Evolutionary conservation across 1,139 yeast species (phyloP).

Genomic region (Eremothecium sinecaudum): DNA sequence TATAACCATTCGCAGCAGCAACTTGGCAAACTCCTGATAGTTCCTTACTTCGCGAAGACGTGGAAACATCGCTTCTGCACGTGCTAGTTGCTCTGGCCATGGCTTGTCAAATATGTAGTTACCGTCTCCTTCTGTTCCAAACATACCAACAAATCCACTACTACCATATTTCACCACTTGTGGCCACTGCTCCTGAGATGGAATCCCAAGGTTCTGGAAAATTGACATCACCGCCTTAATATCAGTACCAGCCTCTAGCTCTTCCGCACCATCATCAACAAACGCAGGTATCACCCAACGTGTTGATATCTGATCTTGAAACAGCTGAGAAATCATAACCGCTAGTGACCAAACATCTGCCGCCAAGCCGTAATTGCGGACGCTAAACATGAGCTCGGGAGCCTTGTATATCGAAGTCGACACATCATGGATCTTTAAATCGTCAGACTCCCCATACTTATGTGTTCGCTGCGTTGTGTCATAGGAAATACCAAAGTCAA

Average conservation of each 20-base stretch:
- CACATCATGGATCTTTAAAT: constrained; percentile 55
- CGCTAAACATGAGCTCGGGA: constrained; percentile 72
- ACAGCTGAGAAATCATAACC: constrained; percentile 52
- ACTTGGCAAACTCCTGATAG: constrained; percentile 1
- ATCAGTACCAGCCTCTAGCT: constrained; percentile 44
- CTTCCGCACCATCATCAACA: constrained; percentile 29
- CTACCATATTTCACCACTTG: constrained; percentile 36
- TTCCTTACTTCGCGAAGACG: constrained; percentile 1
- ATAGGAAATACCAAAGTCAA: constrained; percentile 79
- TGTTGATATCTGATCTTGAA: constrained; percentile 38
- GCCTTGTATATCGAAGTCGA: constrained; percentile 74
- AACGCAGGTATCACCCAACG: constrained; percentile 17
- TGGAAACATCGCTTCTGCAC: constrained; percentile 1
- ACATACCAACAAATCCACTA: constrained; percentile 33
- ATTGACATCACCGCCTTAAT: constrained; percentile 55
- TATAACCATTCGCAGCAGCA: constrained; percentile 2
- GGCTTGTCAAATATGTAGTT: constrained; percentile 6
- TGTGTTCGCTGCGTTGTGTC: constrained; percentile 15
- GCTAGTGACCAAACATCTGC: constrained; percentile 83
- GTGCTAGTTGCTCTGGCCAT: constrained; percentile 3
- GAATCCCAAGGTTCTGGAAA: constrained; percentile 61
- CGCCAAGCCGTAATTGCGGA: constrained; percentile 47
- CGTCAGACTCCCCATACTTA: constrained; percentile 39
- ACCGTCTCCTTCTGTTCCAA: constrained; percentile 18
- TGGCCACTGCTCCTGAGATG: constrained; percentile 43